Percentiles rank a stretch among this genome's conserved stretches.
These are phyloP conservation scores for Cyanidium caldarium DNA, from an alignment of 23 red algal genomes.

Conservation along the genomic window DNA sequence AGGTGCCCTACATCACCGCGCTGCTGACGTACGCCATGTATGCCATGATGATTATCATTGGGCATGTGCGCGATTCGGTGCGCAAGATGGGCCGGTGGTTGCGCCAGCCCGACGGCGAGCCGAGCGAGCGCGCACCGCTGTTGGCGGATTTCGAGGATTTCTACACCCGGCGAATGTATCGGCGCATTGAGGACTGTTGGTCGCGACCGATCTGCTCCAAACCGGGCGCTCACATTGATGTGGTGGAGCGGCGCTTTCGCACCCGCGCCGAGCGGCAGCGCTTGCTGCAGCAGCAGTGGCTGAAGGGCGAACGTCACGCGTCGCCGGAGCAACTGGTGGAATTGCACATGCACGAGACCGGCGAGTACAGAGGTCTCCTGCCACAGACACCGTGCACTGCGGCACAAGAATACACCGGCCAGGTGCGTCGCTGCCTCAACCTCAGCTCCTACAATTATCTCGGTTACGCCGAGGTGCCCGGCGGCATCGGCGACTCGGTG, in stretches of 20 bases:
- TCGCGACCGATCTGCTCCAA: constrained; percentile 65
- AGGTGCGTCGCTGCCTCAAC: constrained; percentile 39
- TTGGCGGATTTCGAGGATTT: constrained; percentile 89
- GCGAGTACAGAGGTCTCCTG: neutral
- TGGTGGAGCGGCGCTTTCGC: constrained; percentile 35
- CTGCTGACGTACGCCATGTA: constrained; percentile 50
- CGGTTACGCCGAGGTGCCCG: constrained; percentile 92
- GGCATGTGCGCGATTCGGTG: constrained; percentile 45
- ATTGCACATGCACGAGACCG: neutral
- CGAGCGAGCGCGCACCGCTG: constrained; percentile 38
- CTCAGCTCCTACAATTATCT: constrained; percentile 95
- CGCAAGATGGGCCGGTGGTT: constrained; percentile 24
- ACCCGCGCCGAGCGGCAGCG: constrained; percentile 7
- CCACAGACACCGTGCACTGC: constrained; percentile 1
- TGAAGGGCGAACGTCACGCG: neutral
- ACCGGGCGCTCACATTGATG: constrained; percentile 75
- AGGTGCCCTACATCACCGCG: constrained; percentile 8
- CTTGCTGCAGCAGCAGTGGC: neutral
- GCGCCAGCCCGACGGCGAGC: constrained; percentile 1
- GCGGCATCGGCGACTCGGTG: constrained; percentile 56
- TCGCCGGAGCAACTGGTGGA: constrained; percentile 2
- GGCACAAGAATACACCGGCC: neutral
- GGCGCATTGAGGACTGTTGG: constrained; percentile 88
- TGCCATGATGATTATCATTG: constrained; percentile 68
- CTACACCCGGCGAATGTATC: constrained; percentile 89